Base-by-base conservation (phyloP, 2,329 filamentous ascomycete species). In the Nemania serpens region DNA sequence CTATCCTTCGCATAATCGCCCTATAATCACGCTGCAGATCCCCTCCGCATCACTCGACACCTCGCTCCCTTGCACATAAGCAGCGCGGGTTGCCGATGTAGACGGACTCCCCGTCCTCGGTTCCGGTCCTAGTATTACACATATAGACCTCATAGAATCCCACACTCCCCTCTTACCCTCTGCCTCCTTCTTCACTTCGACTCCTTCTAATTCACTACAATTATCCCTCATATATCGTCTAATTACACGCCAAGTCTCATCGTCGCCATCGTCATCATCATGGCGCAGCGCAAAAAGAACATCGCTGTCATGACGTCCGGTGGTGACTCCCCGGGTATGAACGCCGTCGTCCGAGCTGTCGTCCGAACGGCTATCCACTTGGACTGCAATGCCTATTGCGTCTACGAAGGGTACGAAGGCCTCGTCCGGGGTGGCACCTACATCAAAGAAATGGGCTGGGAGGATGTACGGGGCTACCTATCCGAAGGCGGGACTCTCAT, bases 321-420 rank as follows among this genome's bases (percentile, higher is more conserved):
- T 73, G 93, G 93, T 73, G 93, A 97, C 82, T 91, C 92, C 67
- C 93, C 92, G 2, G 93, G 93, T 75, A 97, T 97, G 93, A 96
- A 95, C 77, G 92, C 88, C 63, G 91, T 91, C 37, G 92, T 97
- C 39, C 87, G 93, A 63, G 92, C 93, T 51, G 91, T 97, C 29
- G 91, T 99, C 60, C 90, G 95, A 69, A 97, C 93, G 85, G 87
- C 93, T 52, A 91, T 98, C 68, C 88, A 95, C 76, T 86, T 91
- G 76, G 88, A 85, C 63, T 94, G 91, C 73, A 90, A 93, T 70
- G 84, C 90, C 63, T 95, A 86, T 71, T 91, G 88, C 69, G 81
- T 95, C 74, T 95, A 94, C 77, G 95, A 98, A 77, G 95, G 95
- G 63, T 99, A 99, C 79, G 93, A 98, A 73, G 95, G 95, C 43